Evolutionary conservation across 1,284 basidiomycete genomes (phyloP), one percentile per base, ranked within the genome.

Genomic region (Malassezia obtusa): DNA sequence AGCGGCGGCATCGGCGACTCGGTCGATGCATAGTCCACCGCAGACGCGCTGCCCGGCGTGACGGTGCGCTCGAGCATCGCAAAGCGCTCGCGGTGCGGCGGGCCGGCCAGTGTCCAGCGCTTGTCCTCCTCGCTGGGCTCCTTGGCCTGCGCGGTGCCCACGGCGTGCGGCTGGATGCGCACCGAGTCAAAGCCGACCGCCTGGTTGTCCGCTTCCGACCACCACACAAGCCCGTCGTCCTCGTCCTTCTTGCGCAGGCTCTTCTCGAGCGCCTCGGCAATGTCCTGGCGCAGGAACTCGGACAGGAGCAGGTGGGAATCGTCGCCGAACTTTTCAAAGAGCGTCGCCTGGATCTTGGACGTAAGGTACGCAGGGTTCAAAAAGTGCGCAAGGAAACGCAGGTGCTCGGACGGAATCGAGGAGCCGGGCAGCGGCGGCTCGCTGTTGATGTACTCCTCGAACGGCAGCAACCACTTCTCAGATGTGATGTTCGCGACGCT

Each of bases 31-130:
- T 45, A 49, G 41, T 53, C 60, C 15, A 64, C 46, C 21, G 54
- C 48, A 28, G 33, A 32, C 3, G 65, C 63, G 30, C 49, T 57
- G n/a, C 52, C 43, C 0, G 64, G 62, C 2, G 61, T 52, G 21
- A 43, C 52, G 11, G 62, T 50, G 10, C 57, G 37, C 2, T 52
- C 46, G 10, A 71, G 82, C 2, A 80, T 79, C 65, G 86, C 84
- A 77, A 90, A 96, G 31, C 92, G 86, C 80, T 88, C 87, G 76
- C 91, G 89, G 76, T 92, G 89, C 25, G 91, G 87, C 6, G 92
- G 92, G 2, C 91, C 90, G 62, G 82, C 81, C 61, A 89, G 68
- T 30, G 70, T 71, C 89, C 90, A 96, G 28, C 49, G 47, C 37
- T 56, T 52, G 43, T 44, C 50, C 22, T 58, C 57, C 4, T 50